Base-by-base conservation (phyloP, 2,329 filamentous ascomycete species). In the Pyrenochaeta sp. region DNA sequence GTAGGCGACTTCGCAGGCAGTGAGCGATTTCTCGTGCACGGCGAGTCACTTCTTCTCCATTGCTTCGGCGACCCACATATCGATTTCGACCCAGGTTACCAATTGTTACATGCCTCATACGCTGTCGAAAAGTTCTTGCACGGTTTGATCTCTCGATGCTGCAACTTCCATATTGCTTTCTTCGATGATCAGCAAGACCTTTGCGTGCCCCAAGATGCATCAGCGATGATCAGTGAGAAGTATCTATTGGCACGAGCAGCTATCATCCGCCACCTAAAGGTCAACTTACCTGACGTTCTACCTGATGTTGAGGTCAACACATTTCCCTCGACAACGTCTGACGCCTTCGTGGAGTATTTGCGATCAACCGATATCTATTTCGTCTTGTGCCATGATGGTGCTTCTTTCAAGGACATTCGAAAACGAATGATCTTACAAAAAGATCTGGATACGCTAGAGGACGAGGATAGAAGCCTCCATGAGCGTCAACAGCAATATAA, bases 1-100 rank as follows among this genome's bases (percentile, higher is more conserved):
- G 84, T 92, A 3, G 88, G 90, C 35, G 90, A 92, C 68, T 92
- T 90, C 73, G 88, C 88, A 3, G 89, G 90, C 18, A 85, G 85
- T 54, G 89, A 91, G 67, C 79, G 88, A 10, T 92, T 92, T 68
- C 77, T 89, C 18, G 82, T 92, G 27, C 88, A 92, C 59, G 89
- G 89, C 27, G 89, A 93, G 64, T 88, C 88, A 0, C 73, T 92
- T n/a, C 77, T 92, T 10, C 77, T 85, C 6, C 77, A 89, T 52
- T 88, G 84, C 63, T 83, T 92, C 42, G 75, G 78, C n/a, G 81
- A 88, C 59, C 77, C 82, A 10, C 79, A 82, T 18, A 82, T 92
- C 35, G 87, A 92, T 66, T 89, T 90, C 60, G 64, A 82, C 48
- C 56, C 79, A 44, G 89, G 89, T 0, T 88, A 90, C 51, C 89